A percentile compares a stretch with the other conserved stretches of the same genome.
phyloP scores from a whole-genome alignment of 139 green algal species.

The Mesostigma viride region DNA sequence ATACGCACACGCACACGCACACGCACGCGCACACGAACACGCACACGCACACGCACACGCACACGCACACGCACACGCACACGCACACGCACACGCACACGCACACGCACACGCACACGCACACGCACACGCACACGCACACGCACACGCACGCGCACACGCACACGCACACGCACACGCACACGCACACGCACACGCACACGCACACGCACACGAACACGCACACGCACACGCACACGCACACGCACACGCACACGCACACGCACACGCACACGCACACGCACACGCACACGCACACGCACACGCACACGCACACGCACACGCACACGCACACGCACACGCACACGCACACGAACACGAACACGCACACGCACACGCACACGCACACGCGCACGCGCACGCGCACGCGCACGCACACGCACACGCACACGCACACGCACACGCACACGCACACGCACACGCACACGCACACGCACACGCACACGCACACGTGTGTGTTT shows the following conservation, averaged over 20 bases:
- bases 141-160: conserved; percentile 4
- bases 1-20: conserved; percentile 11
- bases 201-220: no score
- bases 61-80: conserved; percentile 7
- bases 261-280: conserved; percentile 2
- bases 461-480: conserved; percentile 10
- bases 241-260: conserved; percentile 7
- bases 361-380: background rate
- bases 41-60: conserved; percentile 11
- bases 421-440: conserved; percentile 9
- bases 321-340: background rate
- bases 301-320: background rate
- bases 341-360: no score
- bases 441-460: conserved; percentile 10
- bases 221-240: conserved; percentile 5
- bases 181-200: conserved; percentile 7
- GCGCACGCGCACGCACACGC: conserved; percentile 1
- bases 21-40: background rate
- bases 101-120: conserved; percentile 6
- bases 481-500: background rate
- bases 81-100: conserved; percentile 5
- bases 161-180: conserved; percentile 6
- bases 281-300: background rate
- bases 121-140: conserved; percentile 7
- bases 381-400: background rate